phyloP scores from a whole-genome alignment of 2,329 filamentous ascomycete genomes.

The Aphanocladium album region DNA sequence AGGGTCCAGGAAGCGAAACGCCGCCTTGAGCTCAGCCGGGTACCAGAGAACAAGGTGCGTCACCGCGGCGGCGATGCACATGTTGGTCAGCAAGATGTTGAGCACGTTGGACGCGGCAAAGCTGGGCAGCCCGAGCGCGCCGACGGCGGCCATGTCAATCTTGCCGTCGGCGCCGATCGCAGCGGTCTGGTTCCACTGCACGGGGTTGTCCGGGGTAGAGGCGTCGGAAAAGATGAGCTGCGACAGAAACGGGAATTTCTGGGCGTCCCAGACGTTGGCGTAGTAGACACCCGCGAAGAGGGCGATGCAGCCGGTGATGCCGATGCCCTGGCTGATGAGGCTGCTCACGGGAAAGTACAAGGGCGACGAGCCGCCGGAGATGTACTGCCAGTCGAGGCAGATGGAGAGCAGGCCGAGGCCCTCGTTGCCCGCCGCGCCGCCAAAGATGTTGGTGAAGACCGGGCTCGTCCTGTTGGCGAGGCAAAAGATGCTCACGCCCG shows the following conservation, averaged over 20 bases:
- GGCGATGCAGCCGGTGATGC: conserved; percentile 31
- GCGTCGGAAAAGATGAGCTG: conserved; percentile 33
- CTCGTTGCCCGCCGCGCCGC: conserved; percentile 35
- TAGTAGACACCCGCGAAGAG: conserved; percentile 31
- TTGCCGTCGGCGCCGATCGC: conserved; percentile 30
- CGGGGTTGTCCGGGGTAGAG: conserved; percentile 31
- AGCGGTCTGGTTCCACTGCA: conserved; percentile 36
- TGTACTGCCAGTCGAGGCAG: conserved; percentile 39
- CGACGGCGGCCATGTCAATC: conserved; percentile 26
- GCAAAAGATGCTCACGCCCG: conserved; percentile 35
- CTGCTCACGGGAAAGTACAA: conserved; percentile 35
- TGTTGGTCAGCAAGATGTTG: conserved; percentile 39
- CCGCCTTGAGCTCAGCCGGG: conserved; percentile 18
- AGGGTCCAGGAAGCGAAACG: conserved; percentile 15
- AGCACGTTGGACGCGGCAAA: conserved; percentile 35
- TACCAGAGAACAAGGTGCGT: conserved; percentile 23
- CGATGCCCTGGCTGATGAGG: conserved; percentile 33
- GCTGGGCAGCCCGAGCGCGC: conserved; percentile 34
- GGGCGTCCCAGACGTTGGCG: conserved; percentile 17
- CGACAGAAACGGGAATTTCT: conserved; percentile 19
- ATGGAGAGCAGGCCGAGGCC: conserved; percentile 36
- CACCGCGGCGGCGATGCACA: conserved; percentile 42
- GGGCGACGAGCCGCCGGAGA: conserved; percentile 27
- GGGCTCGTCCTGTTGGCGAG: conserved; percentile 37
- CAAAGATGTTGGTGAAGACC: conserved; percentile 45